A percentile compares a stretch with the other conserved stretches of the same genome.
Conservation (phyloP, 75 land plant species). For the Cunninghamia lanceolata region DNA sequence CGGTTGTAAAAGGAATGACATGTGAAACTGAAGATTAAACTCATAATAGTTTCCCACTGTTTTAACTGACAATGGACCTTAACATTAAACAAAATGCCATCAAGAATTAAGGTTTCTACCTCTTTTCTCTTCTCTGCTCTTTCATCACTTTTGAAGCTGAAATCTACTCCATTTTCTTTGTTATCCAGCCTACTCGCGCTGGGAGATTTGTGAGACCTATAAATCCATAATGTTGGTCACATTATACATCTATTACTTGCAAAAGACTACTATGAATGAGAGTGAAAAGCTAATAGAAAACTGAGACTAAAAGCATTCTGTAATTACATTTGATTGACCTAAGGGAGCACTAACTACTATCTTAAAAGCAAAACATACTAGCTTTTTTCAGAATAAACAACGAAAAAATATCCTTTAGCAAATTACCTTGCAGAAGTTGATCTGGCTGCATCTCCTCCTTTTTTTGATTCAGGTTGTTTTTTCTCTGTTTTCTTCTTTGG, state of each 20-base stretch:
- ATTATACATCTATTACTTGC: neutral
- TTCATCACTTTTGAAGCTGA: slow-evolving; percentile 66
- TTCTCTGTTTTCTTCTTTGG: slow-evolving; percentile 3
- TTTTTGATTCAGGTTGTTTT: neutral
- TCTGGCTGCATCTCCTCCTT: neutral
- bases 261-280: too few relatives aligned
- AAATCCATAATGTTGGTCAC: neutral
- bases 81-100: neutral
- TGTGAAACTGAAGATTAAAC: slow-evolving; percentile 2
- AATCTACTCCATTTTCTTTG: slow-evolving; percentile 14
- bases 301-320: neutral
- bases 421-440: slow-evolving; percentile 8
- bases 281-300: neutral
- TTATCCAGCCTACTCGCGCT: slow-evolving; percentile 6
- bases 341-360: neutral
- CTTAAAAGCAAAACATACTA: neutral
- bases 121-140: slow-evolving; percentile 83
- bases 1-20: neutral
- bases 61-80: neutral
- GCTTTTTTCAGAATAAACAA: neutral
- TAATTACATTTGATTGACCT: neutral
- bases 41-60: neutral
- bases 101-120: slow-evolving; percentile 30
- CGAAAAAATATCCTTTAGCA: neutral
- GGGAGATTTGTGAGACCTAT: slow-evolving; percentile 15